Percentiles rank a stretch among this genome's conserved stretches.
These are phyloP conservation scores for Bipolaris zeicola DNA, from an alignment of 2,329 filamentous ascomycete genomes.

Conservation along the genomic window DNA sequence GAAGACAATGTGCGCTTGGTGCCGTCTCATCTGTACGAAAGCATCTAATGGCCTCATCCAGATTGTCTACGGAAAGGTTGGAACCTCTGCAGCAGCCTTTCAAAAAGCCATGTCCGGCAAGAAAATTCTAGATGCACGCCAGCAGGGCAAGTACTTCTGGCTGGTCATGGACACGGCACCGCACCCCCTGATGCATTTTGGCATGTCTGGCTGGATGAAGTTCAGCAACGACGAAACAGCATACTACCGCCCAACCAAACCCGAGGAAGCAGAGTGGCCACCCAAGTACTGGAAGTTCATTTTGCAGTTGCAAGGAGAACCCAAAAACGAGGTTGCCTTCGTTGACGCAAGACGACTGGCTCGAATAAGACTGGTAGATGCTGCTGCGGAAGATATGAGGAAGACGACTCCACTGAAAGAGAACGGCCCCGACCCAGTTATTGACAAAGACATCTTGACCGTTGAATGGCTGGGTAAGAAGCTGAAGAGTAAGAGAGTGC, in stretches of 20 bases:
- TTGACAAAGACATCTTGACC: constrained; percentile 78
- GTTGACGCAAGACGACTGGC: constrained; percentile 81
- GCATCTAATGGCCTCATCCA: constrained; percentile 5
- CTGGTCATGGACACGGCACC: constrained; percentile 77
- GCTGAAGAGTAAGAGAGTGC: constrained; percentile 77
- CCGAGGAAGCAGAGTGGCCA: constrained; percentile 74
- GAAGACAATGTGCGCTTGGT: constrained; percentile 64
- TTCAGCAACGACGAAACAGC: constrained; percentile 78
- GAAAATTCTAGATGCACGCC: constrained; percentile 72
- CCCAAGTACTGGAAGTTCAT: constrained; percentile 90
- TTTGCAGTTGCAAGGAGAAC: constrained; percentile 66
- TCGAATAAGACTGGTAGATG: constrained; percentile 81
- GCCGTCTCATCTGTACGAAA: background rate
- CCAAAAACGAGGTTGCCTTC: constrained; percentile 74
- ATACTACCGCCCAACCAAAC: constrained; percentile 73
- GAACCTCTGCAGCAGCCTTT: constrained; percentile 77
- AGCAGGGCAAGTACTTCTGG: constrained; percentile 98
- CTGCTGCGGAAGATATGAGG: constrained; percentile 75
- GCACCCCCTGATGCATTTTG: constrained; percentile 88
- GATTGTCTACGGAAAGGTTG: constrained; percentile 89
- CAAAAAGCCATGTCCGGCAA: constrained; percentile 75
- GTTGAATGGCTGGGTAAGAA: constrained; percentile 74
- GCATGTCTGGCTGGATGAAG: constrained; percentile 74
- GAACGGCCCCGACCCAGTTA: constrained; percentile 91
- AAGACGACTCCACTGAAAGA: constrained; percentile 79